phyloP scores from a whole-genome alignment of 1,139 yeast genomes.

The Kurtzmaniella natalensis region DNA sequence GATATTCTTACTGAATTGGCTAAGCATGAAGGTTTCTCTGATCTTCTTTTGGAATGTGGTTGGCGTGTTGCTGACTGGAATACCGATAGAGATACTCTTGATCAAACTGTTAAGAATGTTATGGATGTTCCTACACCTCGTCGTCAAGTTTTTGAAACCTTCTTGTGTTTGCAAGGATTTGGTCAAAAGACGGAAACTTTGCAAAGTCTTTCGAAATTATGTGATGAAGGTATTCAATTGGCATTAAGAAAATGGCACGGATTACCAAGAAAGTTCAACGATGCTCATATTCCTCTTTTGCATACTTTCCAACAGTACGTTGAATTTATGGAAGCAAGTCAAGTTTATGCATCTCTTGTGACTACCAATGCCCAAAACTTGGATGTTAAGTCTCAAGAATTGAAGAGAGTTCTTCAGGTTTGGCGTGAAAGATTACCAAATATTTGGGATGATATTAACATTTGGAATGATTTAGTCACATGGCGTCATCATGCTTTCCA shows the following conservation, averaged over 20 bases:
- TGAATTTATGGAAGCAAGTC: constrained; percentile 96
- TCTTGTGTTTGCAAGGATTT: constrained; percentile 86
- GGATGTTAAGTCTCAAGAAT: constrained; percentile 88
- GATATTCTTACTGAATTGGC: constrained; percentile 95
- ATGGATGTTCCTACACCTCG: constrained; percentile 99
- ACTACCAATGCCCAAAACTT: constrained; percentile 89
- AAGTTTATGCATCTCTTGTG: constrained; percentile 83
- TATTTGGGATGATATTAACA: constrained; percentile 93
- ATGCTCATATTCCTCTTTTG: constrained; percentile 83
- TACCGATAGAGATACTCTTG: constrained; percentile 89
- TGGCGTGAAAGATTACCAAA: constrained; percentile 98
- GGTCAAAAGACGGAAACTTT: constrained; percentile 84
- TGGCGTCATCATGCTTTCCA: constrained; percentile 99
- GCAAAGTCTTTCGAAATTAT: constrained; percentile 75
- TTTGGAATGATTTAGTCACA: constrained; percentile 96
- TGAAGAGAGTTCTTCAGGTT: constrained; percentile 89
- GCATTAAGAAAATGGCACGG: constrained; percentile 93
- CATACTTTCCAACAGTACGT: constrained; percentile 97
- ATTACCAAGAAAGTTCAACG: constrained; percentile 71
- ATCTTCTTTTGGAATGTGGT: constrained; percentile 90
- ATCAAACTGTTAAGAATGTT: constrained; percentile 89
- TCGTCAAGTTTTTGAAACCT: constrained; percentile 91
- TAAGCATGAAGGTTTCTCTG: constrained; percentile 96
- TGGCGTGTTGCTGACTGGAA: constrained; percentile 99
- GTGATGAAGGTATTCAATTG: constrained; percentile 95